Percentiles rank a stretch among this genome's conserved stretches.
Evolutionary conservation across 768 basidiomycete genomes (phyloP).

Genomic region (Leccinum variicolor): DNA sequence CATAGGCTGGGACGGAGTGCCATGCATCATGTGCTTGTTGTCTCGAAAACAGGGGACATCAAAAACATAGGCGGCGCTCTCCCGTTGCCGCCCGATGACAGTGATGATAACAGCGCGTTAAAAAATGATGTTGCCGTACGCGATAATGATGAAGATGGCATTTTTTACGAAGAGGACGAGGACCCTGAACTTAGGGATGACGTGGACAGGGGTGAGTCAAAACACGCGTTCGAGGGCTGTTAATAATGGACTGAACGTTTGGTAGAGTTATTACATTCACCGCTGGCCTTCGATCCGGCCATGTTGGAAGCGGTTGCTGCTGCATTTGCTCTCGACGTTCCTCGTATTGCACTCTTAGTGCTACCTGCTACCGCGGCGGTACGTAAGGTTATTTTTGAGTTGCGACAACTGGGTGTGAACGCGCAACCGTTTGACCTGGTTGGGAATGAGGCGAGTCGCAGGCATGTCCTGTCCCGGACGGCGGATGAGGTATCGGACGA

Average conservation of each 20-base stretch:
- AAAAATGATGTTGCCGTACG: background rate
- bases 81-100: slow-evolving; percentile 2
- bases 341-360: slow-evolving; percentile 63
- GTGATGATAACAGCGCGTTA: background rate
- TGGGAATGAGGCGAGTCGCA: slow-evolving; percentile 39
- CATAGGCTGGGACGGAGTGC: slow-evolving; percentile 29
- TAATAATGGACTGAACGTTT: slow-evolving; percentile 8
- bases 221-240: background rate
- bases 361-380: slow-evolving; percentile 61
- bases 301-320: slow-evolving; percentile 67
- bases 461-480: slow-evolving; percentile 38
- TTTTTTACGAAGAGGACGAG: slow-evolving; percentile 27
- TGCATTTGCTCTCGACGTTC: slow-evolving; percentile 71
- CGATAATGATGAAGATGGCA: slow-evolving; percentile 7
- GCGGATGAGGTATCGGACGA: slow-evolving; percentile 32
- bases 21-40: slow-evolving; percentile 58
- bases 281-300: slow-evolving; percentile 53
- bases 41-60: slow-evolving; percentile 49
- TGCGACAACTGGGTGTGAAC: slow-evolving; percentile 63
- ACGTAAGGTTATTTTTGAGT: slow-evolving; percentile 59
- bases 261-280: slow-evolving; percentile 42
- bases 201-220: slow-evolving; percentile 21
- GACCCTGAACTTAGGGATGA: slow-evolving; percentile 15
- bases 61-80: slow-evolving; percentile 53
- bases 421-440: slow-evolving; percentile 59